A percentile compares a stretch with the other conserved stretches of the same genome.
Evolutionary conservation across 768 basidiomycete species (phyloP).

Genomic region (Boletus huronensis): DNA sequence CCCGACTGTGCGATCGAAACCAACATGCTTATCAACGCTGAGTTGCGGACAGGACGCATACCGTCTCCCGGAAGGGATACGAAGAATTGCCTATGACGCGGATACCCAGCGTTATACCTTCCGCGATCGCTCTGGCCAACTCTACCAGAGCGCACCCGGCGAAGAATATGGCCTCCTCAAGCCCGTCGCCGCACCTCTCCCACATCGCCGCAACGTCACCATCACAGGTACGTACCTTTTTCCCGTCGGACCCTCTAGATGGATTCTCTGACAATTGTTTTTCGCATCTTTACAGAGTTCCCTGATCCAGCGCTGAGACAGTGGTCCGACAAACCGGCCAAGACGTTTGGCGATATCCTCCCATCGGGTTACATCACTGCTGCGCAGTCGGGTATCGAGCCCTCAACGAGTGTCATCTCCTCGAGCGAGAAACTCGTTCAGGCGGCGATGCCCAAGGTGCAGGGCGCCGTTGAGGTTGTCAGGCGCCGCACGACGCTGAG

Average conservation of each 20-base stretch:
- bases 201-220: constrained; percentile 27
- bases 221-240: constrained; percentile 16
- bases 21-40: background rate
- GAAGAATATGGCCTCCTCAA: constrained; percentile 42
- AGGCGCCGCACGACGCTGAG: constrained; percentile 19
- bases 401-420: constrained; percentile 4
- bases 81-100: constrained; percentile 50
- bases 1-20: background rate
- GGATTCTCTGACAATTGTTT: background rate
- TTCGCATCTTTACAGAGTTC: constrained; percentile 14
- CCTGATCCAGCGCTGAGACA: constrained; percentile 26
- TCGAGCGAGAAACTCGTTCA: constrained; percentile 33
- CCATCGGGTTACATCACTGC: constrained; percentile 45
- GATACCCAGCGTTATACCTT: constrained; percentile 52
- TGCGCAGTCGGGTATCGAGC: constrained; percentile 19
- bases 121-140: constrained; percentile 40
- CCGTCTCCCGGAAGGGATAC: constrained; percentile 42
- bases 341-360: constrained; percentile 48
- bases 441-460: constrained; percentile 40
- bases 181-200: constrained; percentile 28
- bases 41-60: constrained; percentile 31
- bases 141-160: constrained; percentile 46
- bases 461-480: constrained; percentile 33
- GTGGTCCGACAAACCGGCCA: constrained; percentile 21
- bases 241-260: background rate